Conservation (phyloP, 805 yeast genomes). For the Cyberlindnera euphorbiiphila region DNA sequence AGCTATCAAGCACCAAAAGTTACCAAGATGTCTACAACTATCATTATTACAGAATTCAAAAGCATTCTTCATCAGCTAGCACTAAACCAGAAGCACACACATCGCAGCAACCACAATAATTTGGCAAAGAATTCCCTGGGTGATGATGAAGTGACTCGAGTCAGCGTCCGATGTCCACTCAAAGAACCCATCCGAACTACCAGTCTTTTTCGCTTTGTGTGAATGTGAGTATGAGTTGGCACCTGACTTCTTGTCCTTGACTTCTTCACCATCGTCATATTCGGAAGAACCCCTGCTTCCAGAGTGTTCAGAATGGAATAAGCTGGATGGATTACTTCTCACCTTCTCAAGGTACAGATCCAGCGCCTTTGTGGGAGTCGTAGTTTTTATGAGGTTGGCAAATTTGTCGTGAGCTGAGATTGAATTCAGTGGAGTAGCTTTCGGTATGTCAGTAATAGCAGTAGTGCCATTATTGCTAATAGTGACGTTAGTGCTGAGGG, state of each 20-base stretch:
- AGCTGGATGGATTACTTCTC: slow-evolving; percentile 15
- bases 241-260: not conserved
- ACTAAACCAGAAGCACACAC: slow-evolving; percentile 2
- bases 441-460: not conserved
- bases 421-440: not conserved
- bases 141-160: not conserved
- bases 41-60: no score
- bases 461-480: no score
- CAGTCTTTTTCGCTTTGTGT: not conserved
- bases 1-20: no score
- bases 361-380: not conserved
- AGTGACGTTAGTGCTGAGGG: not conserved
- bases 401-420: slow-evolving; percentile 5
- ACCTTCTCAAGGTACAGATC: slow-evolving; percentile 8
- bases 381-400: slow-evolving; percentile 1
- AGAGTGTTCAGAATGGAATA: slow-evolving; percentile 2
- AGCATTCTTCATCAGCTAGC: not conserved
- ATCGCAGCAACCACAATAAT: not conserved
- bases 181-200: slow-evolving; percentile 2
- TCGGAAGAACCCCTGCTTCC: not conserved
- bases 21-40: no score
- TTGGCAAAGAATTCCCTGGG: not conserved
- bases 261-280: not conserved
- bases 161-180: slow-evolving; percentile 7
- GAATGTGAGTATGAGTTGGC: no score